Conservation (phyloP, 2,329 filamentous ascomycete species). For the Beauveria pseudobassiana region DNA sequence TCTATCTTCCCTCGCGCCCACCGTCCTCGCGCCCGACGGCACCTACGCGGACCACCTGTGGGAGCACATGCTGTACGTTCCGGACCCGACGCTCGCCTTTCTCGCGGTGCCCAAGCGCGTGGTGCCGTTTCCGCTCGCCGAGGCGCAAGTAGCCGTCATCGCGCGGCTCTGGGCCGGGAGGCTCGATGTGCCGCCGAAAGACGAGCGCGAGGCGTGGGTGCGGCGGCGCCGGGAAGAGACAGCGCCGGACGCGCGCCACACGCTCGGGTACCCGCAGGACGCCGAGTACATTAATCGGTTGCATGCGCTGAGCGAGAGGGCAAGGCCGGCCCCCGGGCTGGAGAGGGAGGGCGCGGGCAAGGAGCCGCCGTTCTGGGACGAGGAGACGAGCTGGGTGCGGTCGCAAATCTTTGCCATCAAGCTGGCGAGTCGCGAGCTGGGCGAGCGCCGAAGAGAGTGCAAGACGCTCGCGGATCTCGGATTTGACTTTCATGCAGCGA, state of each 20-base stretch:
- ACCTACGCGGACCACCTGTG: slow-evolving; percentile 60
- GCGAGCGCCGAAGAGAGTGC: slow-evolving; percentile 26
- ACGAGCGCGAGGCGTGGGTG: slow-evolving; percentile 58
- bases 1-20: slow-evolving; percentile 33
- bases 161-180: slow-evolving; percentile 59
- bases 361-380: slow-evolving; percentile 31
- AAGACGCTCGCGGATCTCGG: slow-evolving; percentile 29
- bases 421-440: slow-evolving; percentile 28
- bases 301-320: slow-evolving; percentile 38
- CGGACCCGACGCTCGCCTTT: slow-evolving; percentile 59
- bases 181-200: slow-evolving; percentile 43
- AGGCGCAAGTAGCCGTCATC: slow-evolving; percentile 60
- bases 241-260: slow-evolving; percentile 31
- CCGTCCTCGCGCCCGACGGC: slow-evolving; percentile 52
- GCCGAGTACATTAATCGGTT: slow-evolving; percentile 53
- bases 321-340: slow-evolving; percentile 20
- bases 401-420: slow-evolving; percentile 34
- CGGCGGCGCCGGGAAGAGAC: slow-evolving; percentile 36
- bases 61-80: slow-evolving; percentile 60
- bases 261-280: slow-evolving; percentile 43
- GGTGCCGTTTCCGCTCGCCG: slow-evolving; percentile 64
- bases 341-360: slow-evolving; percentile 31
- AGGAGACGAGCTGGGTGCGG: slow-evolving; percentile 32
- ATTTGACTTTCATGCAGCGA: slow-evolving; percentile 20
- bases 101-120: slow-evolving; percentile 59